Evolutionary conservation across 306 rosid genomes (phyloP).

Genomic region (Cercis canadensis): DNA sequence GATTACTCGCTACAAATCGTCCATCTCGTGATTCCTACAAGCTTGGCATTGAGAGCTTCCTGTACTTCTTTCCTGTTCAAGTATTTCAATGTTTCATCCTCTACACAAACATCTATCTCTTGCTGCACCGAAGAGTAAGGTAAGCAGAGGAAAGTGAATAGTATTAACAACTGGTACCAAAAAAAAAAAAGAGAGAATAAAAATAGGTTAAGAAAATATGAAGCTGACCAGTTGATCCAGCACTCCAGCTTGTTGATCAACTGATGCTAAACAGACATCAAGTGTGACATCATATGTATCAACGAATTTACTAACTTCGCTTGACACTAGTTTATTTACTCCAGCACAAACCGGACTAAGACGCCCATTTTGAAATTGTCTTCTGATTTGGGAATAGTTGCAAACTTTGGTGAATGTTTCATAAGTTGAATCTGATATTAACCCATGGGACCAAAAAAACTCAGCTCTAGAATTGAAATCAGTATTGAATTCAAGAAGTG

Average conservation of each 20-base stretch:
- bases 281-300: conserved; percentile 56
- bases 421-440: conserved; percentile 65
- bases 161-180: neutral
- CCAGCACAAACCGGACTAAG: conserved; percentile 41
- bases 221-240: conserved; percentile 51
- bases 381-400: conserved; percentile 57
- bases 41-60: conserved; percentile 72
- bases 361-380: conserved; percentile 42
- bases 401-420: conserved; percentile 49
- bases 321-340: conserved; percentile 33
- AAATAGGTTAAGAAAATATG: neutral
- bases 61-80: conserved; percentile 72
- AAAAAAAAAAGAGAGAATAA: neutral
- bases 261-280: conserved; percentile 57
- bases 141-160: neutral
- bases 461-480: conserved; percentile 67
- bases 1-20: conserved; percentile 64
- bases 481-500: conserved; percentile 63
- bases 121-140: conserved; percentile 36
- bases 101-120: conserved; percentile 74
- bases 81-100: conserved; percentile 57
- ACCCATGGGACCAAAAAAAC: conserved; percentile 71
- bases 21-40: conserved; percentile 60
- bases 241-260: conserved; percentile 43
- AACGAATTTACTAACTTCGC: conserved; percentile 43